Base-by-base conservation (phyloP, 371 early-diverging fungal genomes). In the Basidiobolus heterosporus region DNA sequence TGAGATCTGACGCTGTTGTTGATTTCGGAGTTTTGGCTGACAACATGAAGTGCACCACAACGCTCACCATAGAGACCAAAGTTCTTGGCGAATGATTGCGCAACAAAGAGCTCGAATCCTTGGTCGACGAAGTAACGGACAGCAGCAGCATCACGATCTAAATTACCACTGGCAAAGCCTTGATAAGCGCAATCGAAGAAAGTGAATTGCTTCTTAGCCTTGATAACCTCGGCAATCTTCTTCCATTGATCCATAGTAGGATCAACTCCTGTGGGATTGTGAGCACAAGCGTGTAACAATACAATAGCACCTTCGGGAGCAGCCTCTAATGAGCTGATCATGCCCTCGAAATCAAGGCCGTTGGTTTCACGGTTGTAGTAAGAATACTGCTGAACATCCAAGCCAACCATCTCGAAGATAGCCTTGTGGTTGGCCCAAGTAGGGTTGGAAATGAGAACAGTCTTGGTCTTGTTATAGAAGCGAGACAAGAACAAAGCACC, bases 161-260 rank as follows among this genome's bases (percentile, higher is more conserved):
- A 66, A 61, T 82, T 75, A 38, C 96, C 96, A 16, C 84, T 85
- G 36, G 94, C 94, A 57, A 92, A 96, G 2, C 96, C 94, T 75
- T 93, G 93, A 73, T 96, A 96, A 41, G 96, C 96, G 59, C 83
- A 87, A 61, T 96, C 96, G 59, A 96, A 96, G 78, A 92, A 91
- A 18, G 88, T 78, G 61, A 91, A 82, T 52, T 84, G 90, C 11
- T 59, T 59, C 62, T 80, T 80, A 46, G 64, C 62, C 54, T 55
- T 59, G 62, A 88, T 82, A 5, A 83, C 78, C 15, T 79, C 69
- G 21, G 88, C 90, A 47, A 96, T 89, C 47, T 69, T 67, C 60
- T 74, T 74, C 94, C 96, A 96, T 66, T 96, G 88, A 41, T 80
- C 87, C 16, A 66, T 66, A 0, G 89, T 85, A 19, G 92, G 91